These are phyloP conservation scores for Penicillium bialowiezense DNA, from an alignment of 495 filamentous ascomycete species.

Conservation along the genomic window DNA sequence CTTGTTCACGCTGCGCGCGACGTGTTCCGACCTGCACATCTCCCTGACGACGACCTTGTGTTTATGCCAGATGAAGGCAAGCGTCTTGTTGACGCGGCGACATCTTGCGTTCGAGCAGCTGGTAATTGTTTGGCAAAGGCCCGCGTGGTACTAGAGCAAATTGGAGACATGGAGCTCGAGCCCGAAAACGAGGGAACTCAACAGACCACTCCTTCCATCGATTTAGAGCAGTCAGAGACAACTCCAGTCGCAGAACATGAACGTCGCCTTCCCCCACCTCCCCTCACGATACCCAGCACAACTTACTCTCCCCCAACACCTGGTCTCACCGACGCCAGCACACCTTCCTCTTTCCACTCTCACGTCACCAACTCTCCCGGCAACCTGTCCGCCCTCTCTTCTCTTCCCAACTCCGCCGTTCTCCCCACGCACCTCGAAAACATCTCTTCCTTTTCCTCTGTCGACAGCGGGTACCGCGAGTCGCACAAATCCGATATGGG, in stretches of 20 bases:
- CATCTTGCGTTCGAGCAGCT: constrained; percentile 82
- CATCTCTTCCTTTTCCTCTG: constrained; percentile 30
- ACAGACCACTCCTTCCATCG: constrained; percentile 10
- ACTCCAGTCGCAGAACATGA: constrained; percentile 8
- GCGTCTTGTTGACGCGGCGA: constrained; percentile 75
- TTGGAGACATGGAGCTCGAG: constrained; percentile 91
- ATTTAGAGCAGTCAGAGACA: constrained; percentile 16
- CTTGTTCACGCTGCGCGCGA: constrained; percentile 78
- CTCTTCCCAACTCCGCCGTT: constrained; percentile 28
- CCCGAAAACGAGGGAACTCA: constrained; percentile 37
- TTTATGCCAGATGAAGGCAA: constrained; percentile 80
- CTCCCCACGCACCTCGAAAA: constrained; percentile 40
- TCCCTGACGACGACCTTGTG: constrained; percentile 65
- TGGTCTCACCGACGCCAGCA: constrained; percentile 39
- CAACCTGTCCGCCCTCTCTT: constrained; percentile 22
- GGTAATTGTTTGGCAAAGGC: constrained; percentile 88
- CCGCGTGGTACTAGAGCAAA: constrained; percentile 78
- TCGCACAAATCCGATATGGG: constrained; percentile 37
- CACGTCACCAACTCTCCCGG: constrained; percentile 18
- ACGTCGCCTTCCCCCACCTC: constrained; percentile 40
- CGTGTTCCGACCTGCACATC: constrained; percentile 60
- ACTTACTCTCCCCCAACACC: constrained; percentile 38
- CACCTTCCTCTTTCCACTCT: constrained; percentile 42
- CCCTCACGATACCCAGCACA: constrained; percentile 37
- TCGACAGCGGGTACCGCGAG: constrained; percentile 21